A percentile compares a stretch with the other conserved stretches of the same genome.
Conservation (phyloP, 1,139 yeast species). For the Kazachstania sp. region DNA sequence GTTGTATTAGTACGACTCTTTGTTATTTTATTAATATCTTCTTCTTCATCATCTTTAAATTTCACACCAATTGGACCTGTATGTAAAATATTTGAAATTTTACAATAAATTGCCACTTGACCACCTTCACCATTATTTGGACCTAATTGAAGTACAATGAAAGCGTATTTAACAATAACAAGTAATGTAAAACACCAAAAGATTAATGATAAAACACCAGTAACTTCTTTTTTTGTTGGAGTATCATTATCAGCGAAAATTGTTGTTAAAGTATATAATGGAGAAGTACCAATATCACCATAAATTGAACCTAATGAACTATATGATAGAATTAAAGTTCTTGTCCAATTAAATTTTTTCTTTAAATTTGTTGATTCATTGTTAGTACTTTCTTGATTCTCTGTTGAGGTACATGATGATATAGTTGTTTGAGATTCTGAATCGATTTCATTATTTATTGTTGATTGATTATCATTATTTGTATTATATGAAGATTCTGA, state of each 20-base stretch:
- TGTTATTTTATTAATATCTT: background rate
- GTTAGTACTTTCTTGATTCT: no score
- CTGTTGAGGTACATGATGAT: no score
- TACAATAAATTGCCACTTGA: slow-evolving; percentile 2
- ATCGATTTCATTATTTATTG: no score
- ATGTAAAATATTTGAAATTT: slow-evolving; percentile 1
- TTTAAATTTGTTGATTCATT: no score
- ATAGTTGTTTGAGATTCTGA: no score
- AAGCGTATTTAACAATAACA: slow-evolving; percentile 1
- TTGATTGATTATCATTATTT: no score
- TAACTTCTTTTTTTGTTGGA: slow-evolving; percentile 1
- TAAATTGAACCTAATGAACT: slow-evolving; percentile 1
- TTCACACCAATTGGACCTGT: slow-evolving; percentile 1
- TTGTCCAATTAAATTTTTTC: background rate
- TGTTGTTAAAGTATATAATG: slow-evolving; percentile 1
- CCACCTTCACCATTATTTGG: slow-evolving; percentile 3
- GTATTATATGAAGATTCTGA: background rate
- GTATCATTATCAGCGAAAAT: background rate
- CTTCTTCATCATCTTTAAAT: background rate
- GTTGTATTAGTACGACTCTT: background rate
- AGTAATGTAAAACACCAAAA: slow-evolving; percentile 2
- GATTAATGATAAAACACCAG: slow-evolving; percentile 1
- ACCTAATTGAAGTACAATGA: background rate
- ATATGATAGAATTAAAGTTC: background rate
- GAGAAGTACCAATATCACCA: slow-evolving; percentile 2